These are phyloP conservation scores for Populus hybrid DNA, from an alignment of 441 rosid genomes.

Conservation along the genomic window DNA sequence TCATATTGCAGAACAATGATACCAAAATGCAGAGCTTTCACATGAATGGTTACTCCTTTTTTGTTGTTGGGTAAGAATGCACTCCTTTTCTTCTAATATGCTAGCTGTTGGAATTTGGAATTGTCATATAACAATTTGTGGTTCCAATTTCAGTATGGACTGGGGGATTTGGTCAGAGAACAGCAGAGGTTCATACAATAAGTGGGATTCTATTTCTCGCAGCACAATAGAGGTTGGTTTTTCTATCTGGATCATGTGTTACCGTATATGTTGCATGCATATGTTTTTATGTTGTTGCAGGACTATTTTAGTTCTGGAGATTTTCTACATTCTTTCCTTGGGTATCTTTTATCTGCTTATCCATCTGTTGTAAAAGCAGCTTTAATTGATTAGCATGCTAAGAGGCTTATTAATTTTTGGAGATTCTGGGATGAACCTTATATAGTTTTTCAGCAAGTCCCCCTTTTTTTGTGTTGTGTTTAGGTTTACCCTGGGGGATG, in stretches of 20 bases:
- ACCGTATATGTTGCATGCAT: neutral
- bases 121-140: neutral
- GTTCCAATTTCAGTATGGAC: constrained; percentile 57
- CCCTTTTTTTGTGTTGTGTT: neutral
- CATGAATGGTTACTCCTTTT: constrained; percentile 78
- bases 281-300: neutral
- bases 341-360: neutral
- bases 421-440: neutral
- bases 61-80: constrained; percentile 71
- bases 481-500: constrained; percentile 95
- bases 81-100: neutral
- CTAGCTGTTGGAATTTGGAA: constrained; percentile 1
- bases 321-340: neutral
- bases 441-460: neutral
- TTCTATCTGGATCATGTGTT: neutral
- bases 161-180: constrained; percentile 77
- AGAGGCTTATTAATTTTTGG: neutral
- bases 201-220: constrained; percentile 84
- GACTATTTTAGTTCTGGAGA: neutral
- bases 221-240: constrained; percentile 66
- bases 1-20: constrained; percentile 85
- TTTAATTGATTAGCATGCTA: neutral
- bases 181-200: constrained; percentile 60
- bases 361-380: neutral
- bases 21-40: constrained; percentile 88